A percentile compares a stretch with the other conserved stretches of the same genome.
Conservation (phyloP, 306 rosid species). For the Acacia crassicarpa region DNA sequence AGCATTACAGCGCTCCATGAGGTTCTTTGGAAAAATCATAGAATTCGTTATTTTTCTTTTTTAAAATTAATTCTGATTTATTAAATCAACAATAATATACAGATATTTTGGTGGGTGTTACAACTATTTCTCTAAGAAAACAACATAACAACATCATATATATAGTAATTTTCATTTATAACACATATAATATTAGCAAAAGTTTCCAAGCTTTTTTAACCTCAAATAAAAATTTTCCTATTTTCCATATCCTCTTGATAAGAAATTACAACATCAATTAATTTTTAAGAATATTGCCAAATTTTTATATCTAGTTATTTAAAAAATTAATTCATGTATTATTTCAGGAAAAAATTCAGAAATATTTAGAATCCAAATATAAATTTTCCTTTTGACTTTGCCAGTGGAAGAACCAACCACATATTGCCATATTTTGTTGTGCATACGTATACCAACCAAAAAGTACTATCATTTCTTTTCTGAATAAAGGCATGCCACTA, state of each 20-base stretch:
- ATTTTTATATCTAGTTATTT: background rate
- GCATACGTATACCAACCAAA: background rate
- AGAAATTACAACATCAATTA: background rate
- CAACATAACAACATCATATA: background rate
- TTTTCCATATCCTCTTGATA: background rate
- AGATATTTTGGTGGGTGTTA: too few relatives aligned
- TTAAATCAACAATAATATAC: background rate
- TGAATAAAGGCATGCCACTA: conserved; percentile 46
- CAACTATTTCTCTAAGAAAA: too few relatives aligned
- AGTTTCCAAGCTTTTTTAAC: background rate
- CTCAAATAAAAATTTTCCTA: background rate
- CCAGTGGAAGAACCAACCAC: too few relatives aligned
- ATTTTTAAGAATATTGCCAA: background rate
- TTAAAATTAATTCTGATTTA: background rate
- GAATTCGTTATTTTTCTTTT: too few relatives aligned
- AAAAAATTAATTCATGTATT: background rate
- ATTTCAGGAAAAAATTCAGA: background rate
- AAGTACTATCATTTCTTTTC: conserved; percentile 2
- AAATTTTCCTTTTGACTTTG: background rate
- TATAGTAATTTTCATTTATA: background rate
- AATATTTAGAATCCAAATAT: background rate
- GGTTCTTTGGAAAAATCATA: background rate
- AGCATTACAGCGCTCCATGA: background rate
- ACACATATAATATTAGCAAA: background rate
- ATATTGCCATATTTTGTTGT: too few relatives aligned